A percentile compares a stretch with the other conserved stretches of the same genome.
Conservation (phyloP, 208 protist species). For the Leishmania tropica region DNA sequence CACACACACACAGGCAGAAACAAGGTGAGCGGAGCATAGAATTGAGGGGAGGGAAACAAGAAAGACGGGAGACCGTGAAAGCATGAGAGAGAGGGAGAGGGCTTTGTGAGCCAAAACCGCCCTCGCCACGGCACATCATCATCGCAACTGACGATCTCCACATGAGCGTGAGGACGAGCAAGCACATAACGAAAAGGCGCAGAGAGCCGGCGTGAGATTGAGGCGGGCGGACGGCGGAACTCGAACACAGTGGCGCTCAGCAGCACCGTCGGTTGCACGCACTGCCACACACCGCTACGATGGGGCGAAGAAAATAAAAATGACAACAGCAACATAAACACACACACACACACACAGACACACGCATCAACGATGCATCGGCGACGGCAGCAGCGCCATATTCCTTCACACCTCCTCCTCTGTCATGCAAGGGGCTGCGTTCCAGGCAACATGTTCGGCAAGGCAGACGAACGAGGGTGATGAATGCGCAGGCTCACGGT, state of each 20-base stretch:
- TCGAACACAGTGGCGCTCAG: neutral
- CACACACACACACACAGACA: slow-evolving; percentile 21
- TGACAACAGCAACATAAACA: neutral
- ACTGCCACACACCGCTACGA: neutral
- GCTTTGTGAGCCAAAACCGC: neutral
- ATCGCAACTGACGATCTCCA: neutral
- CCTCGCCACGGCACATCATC: neutral
- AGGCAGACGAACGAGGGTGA: no score
- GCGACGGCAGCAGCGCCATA: no score
- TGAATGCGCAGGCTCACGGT: no score
- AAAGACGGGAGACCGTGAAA: neutral
- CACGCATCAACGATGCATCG: no score
- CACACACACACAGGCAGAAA: neutral
- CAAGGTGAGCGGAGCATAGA: neutral
- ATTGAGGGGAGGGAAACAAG: neutral
- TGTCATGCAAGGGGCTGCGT: no score
- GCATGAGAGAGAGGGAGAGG: neutral
- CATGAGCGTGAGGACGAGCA: neutral
- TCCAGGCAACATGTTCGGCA: no score
- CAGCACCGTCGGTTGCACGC: neutral
- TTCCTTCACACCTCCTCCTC: no score
- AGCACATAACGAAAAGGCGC: neutral
- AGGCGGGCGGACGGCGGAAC: neutral
- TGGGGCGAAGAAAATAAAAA: neutral
- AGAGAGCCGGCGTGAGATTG: neutral